Percentiles rank a stretch among this genome's conserved stretches.
Conservation (phyloP, 352 stramenopile genomes). For the Peronosclerospora sorghi region DNA sequence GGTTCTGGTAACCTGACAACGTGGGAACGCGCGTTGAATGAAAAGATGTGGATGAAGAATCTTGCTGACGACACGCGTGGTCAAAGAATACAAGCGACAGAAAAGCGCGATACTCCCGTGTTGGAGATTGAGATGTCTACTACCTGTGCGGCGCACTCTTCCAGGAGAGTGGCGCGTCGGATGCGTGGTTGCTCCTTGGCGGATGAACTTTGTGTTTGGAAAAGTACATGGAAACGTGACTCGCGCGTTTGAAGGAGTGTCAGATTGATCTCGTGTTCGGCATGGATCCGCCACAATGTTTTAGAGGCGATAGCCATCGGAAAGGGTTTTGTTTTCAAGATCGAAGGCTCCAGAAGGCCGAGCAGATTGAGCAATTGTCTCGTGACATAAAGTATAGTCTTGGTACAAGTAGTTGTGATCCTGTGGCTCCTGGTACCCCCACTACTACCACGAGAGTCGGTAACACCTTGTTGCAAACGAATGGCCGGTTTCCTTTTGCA, state of each 20-base stretch:
- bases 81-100: conserved; percentile 53
- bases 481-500: conserved; percentile 65
- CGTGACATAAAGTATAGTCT: conserved; percentile 3
- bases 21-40: conserved; percentile 19
- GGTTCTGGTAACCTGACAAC: too few relatives aligned
- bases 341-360: conserved; percentile 36
- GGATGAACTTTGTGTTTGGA: conserved; percentile 39
- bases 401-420: background rate
- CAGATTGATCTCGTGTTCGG: conserved; percentile 58
- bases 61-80: too few relatives aligned
- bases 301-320: conserved; percentile 52
- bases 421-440: background rate
- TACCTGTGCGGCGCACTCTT: conserved; percentile 49
- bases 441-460: too few relatives aligned
- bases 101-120: too few relatives aligned
- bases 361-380: conserved; percentile 32
- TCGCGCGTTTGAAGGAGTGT: conserved; percentile 25
- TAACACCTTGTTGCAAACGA: too few relatives aligned
- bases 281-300: conserved; percentile 61
- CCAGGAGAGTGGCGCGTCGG: too few relatives aligned
- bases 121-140: conserved; percentile 74
- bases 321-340: conserved; percentile 49
- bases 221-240: conserved; percentile 34
- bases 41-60: too few relatives aligned
- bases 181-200: conserved; percentile 63